Base-by-base conservation (phyloP, 805 yeast species). In the Yarrowia alimentaria region DNA sequence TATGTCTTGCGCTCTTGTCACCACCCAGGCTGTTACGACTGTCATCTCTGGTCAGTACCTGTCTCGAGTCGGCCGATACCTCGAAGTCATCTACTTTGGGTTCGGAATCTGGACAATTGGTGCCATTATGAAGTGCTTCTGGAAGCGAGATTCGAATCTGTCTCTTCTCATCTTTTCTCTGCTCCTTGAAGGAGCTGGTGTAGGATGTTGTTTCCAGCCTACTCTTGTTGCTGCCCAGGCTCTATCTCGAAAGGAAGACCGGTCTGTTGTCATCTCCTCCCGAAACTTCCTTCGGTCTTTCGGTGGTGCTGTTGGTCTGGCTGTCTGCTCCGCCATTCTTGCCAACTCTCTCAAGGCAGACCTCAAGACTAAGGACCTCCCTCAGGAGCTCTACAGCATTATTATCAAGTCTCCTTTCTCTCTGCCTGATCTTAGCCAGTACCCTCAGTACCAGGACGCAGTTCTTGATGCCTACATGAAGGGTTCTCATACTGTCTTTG, bases 301-400 rank as follows among this genome's bases (percentile, higher is more conserved):
- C 52, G 85, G 85, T 12, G 82, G 82, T n/a, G 73, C 83, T 1
- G 64, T 78, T 20, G 84, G 85, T 0, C 65, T 79, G 28, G 81
- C 83, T 0, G 62, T 75, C 8, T 52, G 59, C 13, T 52, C 56
- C 2, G 52, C 62, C 7, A 20, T 56, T 61, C 68, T 18, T 12
- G 54, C 57, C 26, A 59, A 59, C 31, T 45, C 55, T 14, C 34
- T 57, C 43, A 31, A 50, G 11, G 32, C 32, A 16, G 38, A 51
- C 16, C 45, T 53, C 19, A 53, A 55, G 18, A 33, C 34, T 16
- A 31, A 31, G 49, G 11, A 54, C 56, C 22, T 42, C 12, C 30
- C 33, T n/a, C 2, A 31, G 20, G 28, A 35, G 19, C 19, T 28
- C 29, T 8, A 35, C 37, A 11, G 53, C 51, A 30, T 31, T 32